Base-by-base conservation (phyloP, 768 basidiomycete genomes). In the Grammothele lineata region DNA sequence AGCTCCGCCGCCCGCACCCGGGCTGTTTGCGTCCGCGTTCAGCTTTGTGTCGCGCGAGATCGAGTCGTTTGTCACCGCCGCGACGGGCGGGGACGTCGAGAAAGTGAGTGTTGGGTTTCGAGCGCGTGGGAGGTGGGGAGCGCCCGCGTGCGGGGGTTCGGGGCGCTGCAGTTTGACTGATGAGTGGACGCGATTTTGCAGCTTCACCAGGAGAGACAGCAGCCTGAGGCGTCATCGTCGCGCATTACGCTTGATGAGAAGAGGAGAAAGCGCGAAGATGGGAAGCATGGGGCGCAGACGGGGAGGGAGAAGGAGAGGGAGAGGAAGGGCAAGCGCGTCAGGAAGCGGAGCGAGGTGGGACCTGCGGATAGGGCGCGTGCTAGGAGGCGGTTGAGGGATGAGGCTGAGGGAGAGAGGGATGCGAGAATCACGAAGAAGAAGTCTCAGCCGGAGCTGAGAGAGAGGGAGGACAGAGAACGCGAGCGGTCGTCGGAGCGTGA, bases 11-110 rank as follows among this genome's bases (percentile, higher is more conserved):
- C 48, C 43, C 48, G 34, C 51, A 40, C 45, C 40, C 18, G 78
- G 82, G 34, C 56, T 85, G 2, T 55, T 87, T 18, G 78, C 81
- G 1, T 80, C 78, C 52, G 82, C 89, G 4, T 72, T 88, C 53
- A 74, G 67, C 61, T 87, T 81, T 60, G 77, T 91, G 4, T 78
- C 85, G 10, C 72, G 78, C 40, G 87, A 91, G 62, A 59, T 89
- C 30, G 80, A 80, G 37, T 80, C 80, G 10, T 90, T 91, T 62
- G 73, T 89, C 21, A 65, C 75, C 17, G 83, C 70, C 56, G 87
- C 87, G 39, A 78, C 82, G 9, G 65, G 75, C 3, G 65, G 69
- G 40, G 65, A 68, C 45, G 63, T 88, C 47, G 35, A 48, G 82
- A 74, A 74, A 80, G 84, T 85, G 54, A 46, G 58, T 49, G 26